These are phyloP conservation scores for Thalassiosira pacifica DNA, from an alignment of 352 stramenopile genomes.

Conservation along the genomic window DNA sequence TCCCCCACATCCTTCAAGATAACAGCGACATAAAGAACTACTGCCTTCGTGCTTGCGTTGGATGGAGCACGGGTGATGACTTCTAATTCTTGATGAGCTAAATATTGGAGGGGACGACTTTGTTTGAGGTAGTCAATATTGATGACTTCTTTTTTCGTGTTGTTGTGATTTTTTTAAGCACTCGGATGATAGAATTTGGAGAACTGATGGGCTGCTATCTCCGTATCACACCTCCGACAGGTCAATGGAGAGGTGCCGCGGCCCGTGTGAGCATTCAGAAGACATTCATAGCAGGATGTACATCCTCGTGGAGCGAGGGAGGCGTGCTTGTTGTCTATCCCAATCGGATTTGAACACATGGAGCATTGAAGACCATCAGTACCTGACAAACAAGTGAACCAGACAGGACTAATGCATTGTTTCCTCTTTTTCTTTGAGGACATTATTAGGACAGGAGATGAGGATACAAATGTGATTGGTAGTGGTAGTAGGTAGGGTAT, in stretches of 20 bases:
- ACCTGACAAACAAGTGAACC: neutral
- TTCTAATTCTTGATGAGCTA: neutral
- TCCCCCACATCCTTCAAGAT: neutral
- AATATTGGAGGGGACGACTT: neutral
- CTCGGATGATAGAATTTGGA: neutral
- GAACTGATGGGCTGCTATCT: neutral
- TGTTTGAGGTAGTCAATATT: neutral
- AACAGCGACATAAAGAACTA: neutral
- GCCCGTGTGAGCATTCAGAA: neutral
- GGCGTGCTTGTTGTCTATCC: neutral
- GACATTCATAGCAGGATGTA: neutral
- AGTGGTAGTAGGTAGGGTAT: too few species aligned
- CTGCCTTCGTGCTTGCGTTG: neutral
- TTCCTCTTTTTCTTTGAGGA: neutral
- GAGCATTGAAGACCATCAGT: neutral
- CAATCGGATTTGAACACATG: too few species aligned
- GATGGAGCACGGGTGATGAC: neutral
- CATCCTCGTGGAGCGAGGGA: neutral
- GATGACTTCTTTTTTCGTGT: neutral
- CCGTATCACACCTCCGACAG: neutral
- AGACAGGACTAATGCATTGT: neutral
- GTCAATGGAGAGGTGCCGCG: neutral
- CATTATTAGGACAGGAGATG: neutral
- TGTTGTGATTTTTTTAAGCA: neutral
- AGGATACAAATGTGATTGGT: neutral